Percentiles rank a stretch among this genome's conserved stretches.
These are phyloP conservation scores for Spizellomyces sp. DNA, from an alignment of 192 early-diverging fungal species.

Conservation along the genomic window DNA sequence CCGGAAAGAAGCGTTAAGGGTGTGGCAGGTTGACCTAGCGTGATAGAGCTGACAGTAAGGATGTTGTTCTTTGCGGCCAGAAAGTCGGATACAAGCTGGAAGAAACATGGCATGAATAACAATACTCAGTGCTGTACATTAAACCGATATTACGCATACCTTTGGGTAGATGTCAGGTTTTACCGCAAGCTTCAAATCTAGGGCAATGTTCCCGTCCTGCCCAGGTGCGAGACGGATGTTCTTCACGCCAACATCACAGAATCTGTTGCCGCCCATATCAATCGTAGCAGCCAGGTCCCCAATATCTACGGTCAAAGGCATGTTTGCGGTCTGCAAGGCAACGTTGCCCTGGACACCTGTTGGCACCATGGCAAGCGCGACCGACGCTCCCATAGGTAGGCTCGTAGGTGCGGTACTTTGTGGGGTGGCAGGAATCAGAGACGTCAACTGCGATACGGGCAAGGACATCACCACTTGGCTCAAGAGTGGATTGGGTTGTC, in stretches of 20 bases:
- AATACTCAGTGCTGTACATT: no score
- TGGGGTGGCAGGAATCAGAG: not conserved
- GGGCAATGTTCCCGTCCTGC: conserved; percentile 6
- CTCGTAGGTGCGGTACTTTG: not conserved
- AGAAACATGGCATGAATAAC: no score
- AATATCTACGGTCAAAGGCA: conserved; percentile 17
- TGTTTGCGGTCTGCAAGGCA: not conserved
- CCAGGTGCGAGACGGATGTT: conserved; percentile 5
- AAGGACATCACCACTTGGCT: conserved; percentile 17
- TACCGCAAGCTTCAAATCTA: conserved; percentile 23
- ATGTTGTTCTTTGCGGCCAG: not conserved
- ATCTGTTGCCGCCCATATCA: not conserved
- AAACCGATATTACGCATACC: no score
- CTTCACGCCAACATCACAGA: conserved; percentile 10
- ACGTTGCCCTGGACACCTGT: conserved; percentile 16
- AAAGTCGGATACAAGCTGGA: conserved; percentile 20
- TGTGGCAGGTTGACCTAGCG: conserved; percentile 10
- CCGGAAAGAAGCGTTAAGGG: conserved; percentile 21
- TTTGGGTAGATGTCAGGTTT: conserved; percentile 16
- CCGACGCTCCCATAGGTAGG: conserved; percentile 18
- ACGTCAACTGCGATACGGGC: not conserved
- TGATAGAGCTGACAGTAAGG: conserved; percentile 3
- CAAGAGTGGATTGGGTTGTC: conserved; percentile 6
- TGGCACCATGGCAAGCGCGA: conserved; percentile 11
- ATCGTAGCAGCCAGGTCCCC: conserved; percentile 15